Evolutionary conservation across 306 rosid genomes (phyloP), one percentile per base, ranked within the genome.

Genomic region (Dalbergia cultrata): DNA sequence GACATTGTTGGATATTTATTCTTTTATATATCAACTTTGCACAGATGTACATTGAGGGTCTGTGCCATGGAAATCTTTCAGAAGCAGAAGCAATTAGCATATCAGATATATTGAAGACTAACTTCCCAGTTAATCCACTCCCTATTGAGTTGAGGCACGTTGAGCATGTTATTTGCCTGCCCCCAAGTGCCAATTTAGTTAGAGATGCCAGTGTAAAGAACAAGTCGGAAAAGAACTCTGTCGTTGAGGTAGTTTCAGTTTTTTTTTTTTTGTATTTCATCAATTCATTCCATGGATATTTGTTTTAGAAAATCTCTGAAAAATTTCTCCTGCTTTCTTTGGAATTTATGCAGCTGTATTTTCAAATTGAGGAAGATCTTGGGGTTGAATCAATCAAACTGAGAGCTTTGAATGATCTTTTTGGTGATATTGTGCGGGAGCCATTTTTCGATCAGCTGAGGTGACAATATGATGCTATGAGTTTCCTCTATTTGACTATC

Each of bases 391-490:
- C 97, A 1, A 85, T 66, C 66, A 93, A 86, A 85, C 73, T 91
- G 88, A 95, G 85, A 83, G 91, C 99, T 49, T 50, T 93, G 86
- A 80, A 85, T 47, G 98, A 95, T 90, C 94, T 95, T 74, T 91
- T 95, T 82, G 89, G 91, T 50, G 99, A 93, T 86, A 95, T 95
- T 44, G 87, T 95, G 14, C 93, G 88, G 68, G 99, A 95, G 80
- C 99, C 99, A 21, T 72, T 93, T 85, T 95, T 89, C 85, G 90
- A 95, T 85, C 98, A 95, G 87, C 89, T 95, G 78, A 93, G 99
- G 99, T 95, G 84, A 88, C 85, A 54, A 60, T 80, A 53, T 71
- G 56, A 61, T 72, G 77, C 82, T 67, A 35, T 26, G 64, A 71
- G 64, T 74, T 60, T 82, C 60, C 26, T 59, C 12, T 39, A 69